phyloP scores from a whole-genome alignment of 371 early-diverging fungal species.

The Zopfochytrium polystomum region DNA sequence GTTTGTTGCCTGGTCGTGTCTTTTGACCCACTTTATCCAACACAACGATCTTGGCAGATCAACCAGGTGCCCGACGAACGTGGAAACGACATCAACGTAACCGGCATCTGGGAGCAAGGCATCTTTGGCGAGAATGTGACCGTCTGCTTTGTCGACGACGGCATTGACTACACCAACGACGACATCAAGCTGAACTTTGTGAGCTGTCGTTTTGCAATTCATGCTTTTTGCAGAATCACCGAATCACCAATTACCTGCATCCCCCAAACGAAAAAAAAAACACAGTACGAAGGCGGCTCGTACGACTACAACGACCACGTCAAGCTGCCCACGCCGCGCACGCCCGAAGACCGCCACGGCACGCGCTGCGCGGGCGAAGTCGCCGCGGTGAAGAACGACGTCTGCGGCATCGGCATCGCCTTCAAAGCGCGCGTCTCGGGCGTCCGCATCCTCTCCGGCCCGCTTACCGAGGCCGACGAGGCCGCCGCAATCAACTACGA shows the following conservation, averaged over 20 bases:
- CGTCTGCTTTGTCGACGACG: conserved; percentile 93
- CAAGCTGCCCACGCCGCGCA: conserved; percentile 69
- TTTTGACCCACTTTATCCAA: not conserved
- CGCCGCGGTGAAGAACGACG: conserved; percentile 80
- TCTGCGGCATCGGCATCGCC: conserved; percentile 95
- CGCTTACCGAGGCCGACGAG: conserved; percentile 86
- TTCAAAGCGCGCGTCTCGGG: conserved; percentile 85
- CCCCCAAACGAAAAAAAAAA: not conserved
- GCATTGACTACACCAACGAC: conserved; percentile 77
- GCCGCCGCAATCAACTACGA: conserved; percentile 83
- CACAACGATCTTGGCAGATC: conserved; percentile 59
- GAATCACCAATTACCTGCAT: conserved; percentile 1
- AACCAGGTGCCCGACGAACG: conserved; percentile 53
- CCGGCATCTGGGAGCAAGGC: conserved; percentile 85
- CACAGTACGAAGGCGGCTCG: conserved; percentile 80
- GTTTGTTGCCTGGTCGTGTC: no score
- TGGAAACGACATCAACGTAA: conserved; percentile 89
- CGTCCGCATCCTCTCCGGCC: conserved; percentile 85
- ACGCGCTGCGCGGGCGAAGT: conserved; percentile 97
- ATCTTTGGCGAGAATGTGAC: conserved; percentile 82
- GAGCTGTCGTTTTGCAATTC: conserved; percentile 30
- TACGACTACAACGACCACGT: conserved; percentile 89
- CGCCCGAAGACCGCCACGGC: conserved; percentile 86
- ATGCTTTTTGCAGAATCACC: not conserved
- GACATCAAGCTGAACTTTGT: conserved; percentile 90